These are phyloP conservation scores for Diospyros lotus DNA, from an alignment of 148 eudicot species.

Conservation along the genomic window DNA sequence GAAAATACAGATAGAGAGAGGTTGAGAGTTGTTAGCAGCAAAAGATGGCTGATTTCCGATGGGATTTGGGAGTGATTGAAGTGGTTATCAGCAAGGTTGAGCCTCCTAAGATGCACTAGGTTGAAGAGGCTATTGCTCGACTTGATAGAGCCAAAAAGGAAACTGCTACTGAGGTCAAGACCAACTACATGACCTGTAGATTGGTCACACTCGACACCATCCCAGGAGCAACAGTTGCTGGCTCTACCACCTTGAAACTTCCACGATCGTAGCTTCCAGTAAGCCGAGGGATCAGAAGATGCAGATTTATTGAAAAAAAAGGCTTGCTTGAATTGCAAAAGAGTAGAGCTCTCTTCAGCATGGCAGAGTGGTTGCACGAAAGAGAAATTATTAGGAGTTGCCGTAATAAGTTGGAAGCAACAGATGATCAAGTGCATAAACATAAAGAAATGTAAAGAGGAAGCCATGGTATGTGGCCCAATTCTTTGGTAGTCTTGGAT, in stretches of 20 bases:
- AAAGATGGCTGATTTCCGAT: slow-evolving; percentile 16
- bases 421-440: not conserved
- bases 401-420: not conserved
- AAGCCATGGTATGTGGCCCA: not conserved
- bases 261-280: slow-evolving; percentile 8
- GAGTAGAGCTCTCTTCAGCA: slow-evolving; percentile 7
- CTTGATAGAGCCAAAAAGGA: slow-evolving; percentile 24
- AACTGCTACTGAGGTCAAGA: slow-evolving; percentile 34
- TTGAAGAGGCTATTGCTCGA: slow-evolving; percentile 23
- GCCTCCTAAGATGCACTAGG: slow-evolving; percentile 10
- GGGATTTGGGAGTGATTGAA: slow-evolving; percentile 35
- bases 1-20: slow-evolving; percentile 29
- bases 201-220: slow-evolving; percentile 32
- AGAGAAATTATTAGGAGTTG: not conserved
- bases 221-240: slow-evolving; percentile 37
- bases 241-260: not conserved
- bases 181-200: slow-evolving; percentile 22
- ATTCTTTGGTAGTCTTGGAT: too few species aligned
- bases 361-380: not conserved
- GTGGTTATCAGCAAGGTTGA: slow-evolving; percentile 27
- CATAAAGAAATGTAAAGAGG: not conserved
- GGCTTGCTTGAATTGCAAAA: slow-evolving; percentile 13
- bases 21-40: slow-evolving; percentile 17
- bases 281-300: not conserved
- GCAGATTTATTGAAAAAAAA: not conserved